Base-by-base conservation (phyloP, 257 asterid species). In the Solanum clarkiae region DNA sequence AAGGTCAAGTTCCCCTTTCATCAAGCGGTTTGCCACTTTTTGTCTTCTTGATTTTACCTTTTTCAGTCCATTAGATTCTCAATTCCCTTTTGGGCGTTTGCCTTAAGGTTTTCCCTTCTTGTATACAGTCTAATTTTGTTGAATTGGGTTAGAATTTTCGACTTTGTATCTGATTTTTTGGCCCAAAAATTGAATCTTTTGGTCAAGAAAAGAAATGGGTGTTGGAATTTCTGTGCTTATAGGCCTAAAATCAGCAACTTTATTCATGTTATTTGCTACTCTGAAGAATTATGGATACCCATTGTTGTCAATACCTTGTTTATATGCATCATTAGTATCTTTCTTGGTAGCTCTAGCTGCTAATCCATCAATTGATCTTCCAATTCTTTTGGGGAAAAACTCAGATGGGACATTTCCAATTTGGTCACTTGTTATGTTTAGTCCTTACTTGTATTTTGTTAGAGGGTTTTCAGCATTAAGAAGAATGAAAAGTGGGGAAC, bases 321-420 rank as follows among this genome's bases (percentile, higher is more conserved):
- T 96, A 9, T 95, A 96, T 82, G 90, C 97, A 84, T 93, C 98
- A n/a, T 47, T 96, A 24, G 86, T 96, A 18, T 93, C 98, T 14
- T 85, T 95, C 85, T 80, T 96, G 90, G 94, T 96, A 51, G 86
- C 99, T 74, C 83, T 93, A 12, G 97, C 98, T 84, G 88, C 98
- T n/a, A 97, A 91, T 45, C 98, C 99, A 20, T 90, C 89, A 20
- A 91, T 96, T 90, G 89, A 95, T 90, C 93, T 94, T 47, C 99
- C 99, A 5, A 71, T 96, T 54, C 92, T 96, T 16, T 79, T 96
- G 80, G 98, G 98, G 0, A 96, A 96, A 90, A 85, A 89, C 62
- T 90, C 98, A 13, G 98, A 96, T 88, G 99, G 99, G 87, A 80
- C 60, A 49, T 94, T 96, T 49, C 98, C 98, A 5, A 40, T 92